These are phyloP conservation scores for Crucihimalaya himalaica DNA, from an alignment of 345 rosid species.

Conservation along the genomic window DNA sequence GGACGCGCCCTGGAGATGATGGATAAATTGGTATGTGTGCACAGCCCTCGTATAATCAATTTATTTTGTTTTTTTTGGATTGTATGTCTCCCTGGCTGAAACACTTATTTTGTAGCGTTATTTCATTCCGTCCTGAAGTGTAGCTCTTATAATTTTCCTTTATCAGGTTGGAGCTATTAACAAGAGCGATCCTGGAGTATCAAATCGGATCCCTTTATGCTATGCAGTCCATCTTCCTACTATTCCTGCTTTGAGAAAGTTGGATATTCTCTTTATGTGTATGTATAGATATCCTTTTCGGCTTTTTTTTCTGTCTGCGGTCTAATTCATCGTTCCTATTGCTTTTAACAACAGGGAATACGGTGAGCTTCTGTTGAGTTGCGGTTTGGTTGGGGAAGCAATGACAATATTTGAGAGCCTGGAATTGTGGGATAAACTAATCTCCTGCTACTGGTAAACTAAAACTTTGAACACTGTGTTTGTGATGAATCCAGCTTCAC, in stretches of 20 bases:
- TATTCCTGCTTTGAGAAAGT: conserved; percentile 80
- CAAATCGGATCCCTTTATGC: conserved; percentile 65
- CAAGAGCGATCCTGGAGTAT: conserved; percentile 56
- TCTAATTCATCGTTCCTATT: conserved; percentile 12
- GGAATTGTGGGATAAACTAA: conserved; percentile 91
- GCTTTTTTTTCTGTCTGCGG: conserved; percentile 1
- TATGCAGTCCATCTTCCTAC: conserved; percentile 63
- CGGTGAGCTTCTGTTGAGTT: conserved; percentile 79
- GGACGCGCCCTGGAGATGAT: conserved; percentile 87
- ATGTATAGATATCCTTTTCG: neutral
- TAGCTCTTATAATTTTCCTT: conserved; percentile 29
- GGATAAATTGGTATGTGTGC: conserved; percentile 70
- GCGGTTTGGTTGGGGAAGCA: conserved; percentile 91
- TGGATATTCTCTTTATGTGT: conserved; percentile 28
- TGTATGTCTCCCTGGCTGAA: conserved; percentile 8
- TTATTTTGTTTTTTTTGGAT: neutral
- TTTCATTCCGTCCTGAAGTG: neutral
- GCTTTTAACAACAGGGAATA: conserved; percentile 63
- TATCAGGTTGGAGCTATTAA: conserved; percentile 69
- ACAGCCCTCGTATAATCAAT: conserved; percentile 1
- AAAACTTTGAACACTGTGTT: neutral
- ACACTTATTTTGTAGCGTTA: conserved; percentile 2
- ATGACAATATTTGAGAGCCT: conserved; percentile 75
- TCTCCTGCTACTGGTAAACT: conserved; percentile 77
- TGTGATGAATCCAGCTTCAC: conserved; percentile 1